phyloP scores from a whole-genome alignment of 129 eudicot genomes.

The Glebionis coronaria region DNA sequence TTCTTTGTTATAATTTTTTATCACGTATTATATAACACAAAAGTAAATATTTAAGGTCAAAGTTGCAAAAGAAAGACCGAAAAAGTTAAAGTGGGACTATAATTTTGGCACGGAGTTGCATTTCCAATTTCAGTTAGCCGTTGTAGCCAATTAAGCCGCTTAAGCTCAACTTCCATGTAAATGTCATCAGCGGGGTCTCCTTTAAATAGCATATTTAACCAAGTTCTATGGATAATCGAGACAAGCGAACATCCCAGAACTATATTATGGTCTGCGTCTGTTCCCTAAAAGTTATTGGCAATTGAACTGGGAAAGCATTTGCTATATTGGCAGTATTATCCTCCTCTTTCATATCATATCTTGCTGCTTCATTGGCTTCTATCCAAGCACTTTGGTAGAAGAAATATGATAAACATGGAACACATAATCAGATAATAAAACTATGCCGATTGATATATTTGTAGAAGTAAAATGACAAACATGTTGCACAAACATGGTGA shows the following conservation, averaged over 20 bases:
- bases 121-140: constrained; percentile 81
- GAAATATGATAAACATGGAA: background rate
- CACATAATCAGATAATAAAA: constrained; percentile 1
- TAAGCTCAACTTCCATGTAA: constrained; percentile 96
- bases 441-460: too few relatives aligned
- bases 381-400: constrained; percentile 73
- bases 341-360: constrained; percentile 60
- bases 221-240: constrained; percentile 89
- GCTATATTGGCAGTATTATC: constrained; percentile 41
- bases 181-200: too few relatives aligned
- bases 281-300: constrained; percentile 65
- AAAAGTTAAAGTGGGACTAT: too few relatives aligned
- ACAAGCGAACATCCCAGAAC: constrained; percentile 86
- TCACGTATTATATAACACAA: too few relatives aligned
- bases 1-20: too few relatives aligned
- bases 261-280: constrained; percentile 88
- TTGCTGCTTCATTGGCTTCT: constrained; percentile 96
- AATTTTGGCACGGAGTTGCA: too few relatives aligned
- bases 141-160: constrained; percentile 85
- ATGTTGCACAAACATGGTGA: too few relatives aligned
- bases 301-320: constrained; percentile 57
- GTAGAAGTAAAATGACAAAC: too few relatives aligned
- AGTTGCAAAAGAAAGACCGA: too few relatives aligned
- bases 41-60: too few relatives aligned
- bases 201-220: constrained; percentile 82